Evolutionary conservation across 148 eudicot species (phyloP).

Genomic region (Dysphania ambrosioides): DNA sequence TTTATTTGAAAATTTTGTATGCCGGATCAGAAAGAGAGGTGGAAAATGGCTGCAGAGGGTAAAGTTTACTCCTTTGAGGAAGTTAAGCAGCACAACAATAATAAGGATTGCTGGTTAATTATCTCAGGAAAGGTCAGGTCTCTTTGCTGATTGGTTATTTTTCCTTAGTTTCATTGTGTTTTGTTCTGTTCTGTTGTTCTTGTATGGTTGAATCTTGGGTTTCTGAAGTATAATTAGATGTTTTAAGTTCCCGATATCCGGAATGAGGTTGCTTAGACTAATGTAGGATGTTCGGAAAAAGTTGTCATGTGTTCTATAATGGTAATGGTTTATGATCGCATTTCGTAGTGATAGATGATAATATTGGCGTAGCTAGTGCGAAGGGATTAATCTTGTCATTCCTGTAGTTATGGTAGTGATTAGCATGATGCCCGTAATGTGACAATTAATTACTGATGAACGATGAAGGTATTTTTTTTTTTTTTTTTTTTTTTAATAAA

Average conservation of each 20-base stretch:
- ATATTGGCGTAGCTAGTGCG: too few relatives aligned
- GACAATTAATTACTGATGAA: too few relatives aligned
- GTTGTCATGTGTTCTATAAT: neutral
- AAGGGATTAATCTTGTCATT: too few relatives aligned
- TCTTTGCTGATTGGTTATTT: too few relatives aligned
- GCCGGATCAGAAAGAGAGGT: conserved; percentile 10
- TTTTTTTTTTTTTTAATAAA: too few relatives aligned
- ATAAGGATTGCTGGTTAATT: conserved; percentile 68
- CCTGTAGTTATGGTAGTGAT: too few relatives aligned
- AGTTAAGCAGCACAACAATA: conserved; percentile 51
- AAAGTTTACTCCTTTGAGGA: conserved; percentile 53
- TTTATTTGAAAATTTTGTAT: conserved; percentile 17
- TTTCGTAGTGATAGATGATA: too few relatives aligned
- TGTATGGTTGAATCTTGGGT: neutral
- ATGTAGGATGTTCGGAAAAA: neutral
- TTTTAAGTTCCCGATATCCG: neutral
- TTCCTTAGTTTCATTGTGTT: neutral
- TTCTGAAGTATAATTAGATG: neutral
- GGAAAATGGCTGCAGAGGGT: conserved; percentile 45
- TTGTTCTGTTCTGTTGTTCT: neutral
- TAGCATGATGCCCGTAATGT: too few relatives aligned
- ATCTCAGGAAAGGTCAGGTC: conserved; percentile 59
- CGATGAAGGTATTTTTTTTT: too few relatives aligned
- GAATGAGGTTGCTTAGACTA: neutral
- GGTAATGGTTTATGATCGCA: neutral